A percentile compares a stretch with the other conserved stretches of the same genome.
phyloP scores from a whole-genome alignment of 371 early-diverging fungal species.

The Rhizopus arrhizus region DNA sequence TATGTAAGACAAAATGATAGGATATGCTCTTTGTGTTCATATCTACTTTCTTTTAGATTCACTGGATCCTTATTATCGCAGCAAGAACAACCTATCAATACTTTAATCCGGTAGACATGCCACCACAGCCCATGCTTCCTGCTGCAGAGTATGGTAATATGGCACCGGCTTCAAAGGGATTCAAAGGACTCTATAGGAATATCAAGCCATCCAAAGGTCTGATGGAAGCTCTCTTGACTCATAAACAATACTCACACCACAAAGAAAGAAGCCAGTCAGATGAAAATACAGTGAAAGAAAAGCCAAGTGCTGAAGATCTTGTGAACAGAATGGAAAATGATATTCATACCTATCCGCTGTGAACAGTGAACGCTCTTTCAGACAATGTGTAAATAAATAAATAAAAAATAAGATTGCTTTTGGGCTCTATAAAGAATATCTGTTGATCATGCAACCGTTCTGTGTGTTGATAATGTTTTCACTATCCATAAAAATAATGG shows the following conservation, averaged over 20 bases:
- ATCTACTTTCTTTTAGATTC: slow-evolving; percentile 14
- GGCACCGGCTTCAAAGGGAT: slow-evolving; percentile 6
- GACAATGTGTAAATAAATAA: no score
- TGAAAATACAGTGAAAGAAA: not conserved
- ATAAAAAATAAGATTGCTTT: no score
- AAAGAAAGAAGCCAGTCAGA: not conserved
- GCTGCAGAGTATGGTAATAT: slow-evolving; percentile 14
- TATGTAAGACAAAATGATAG: slow-evolving; percentile 36
- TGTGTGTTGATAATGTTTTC: no score
- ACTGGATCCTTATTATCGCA: slow-evolving; percentile 29
- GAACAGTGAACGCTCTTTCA: no score
- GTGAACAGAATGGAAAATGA: not conserved
- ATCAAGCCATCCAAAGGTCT: not conserved
- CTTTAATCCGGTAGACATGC: not conserved
- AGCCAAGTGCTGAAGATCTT: not conserved
- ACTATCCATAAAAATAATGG: no score
- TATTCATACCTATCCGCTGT: no score
- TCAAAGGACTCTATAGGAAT: not conserved
- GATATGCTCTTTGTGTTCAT: not conserved
- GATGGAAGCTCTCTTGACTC: not conserved
- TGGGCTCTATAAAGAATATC: no score
- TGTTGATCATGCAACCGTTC: no score
- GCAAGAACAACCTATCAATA: slow-evolving; percentile 11
- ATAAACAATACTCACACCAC: not conserved
- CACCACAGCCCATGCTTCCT: not conserved